Percentiles rank a stretch among this genome's conserved stretches.
These are phyloP conservation scores for Vaccinium darrowii DNA, from an alignment of 148 eudicot genomes.

Conservation along the genomic window DNA sequence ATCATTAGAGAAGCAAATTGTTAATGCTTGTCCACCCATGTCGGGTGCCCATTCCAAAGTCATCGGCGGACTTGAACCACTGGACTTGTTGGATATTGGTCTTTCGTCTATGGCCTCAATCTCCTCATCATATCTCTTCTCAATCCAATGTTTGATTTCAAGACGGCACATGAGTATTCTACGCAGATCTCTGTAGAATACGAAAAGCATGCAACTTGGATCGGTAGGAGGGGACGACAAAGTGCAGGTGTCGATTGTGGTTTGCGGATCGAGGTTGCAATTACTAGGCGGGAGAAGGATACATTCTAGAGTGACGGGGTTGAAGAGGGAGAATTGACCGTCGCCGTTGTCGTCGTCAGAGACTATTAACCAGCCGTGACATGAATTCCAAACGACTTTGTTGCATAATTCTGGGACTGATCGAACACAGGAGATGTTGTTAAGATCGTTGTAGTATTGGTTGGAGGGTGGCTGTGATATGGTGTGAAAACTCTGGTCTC, in stretches of 20 bases:
- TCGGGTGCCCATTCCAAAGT: too few species aligned
- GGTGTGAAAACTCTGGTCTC: constrained; percentile 4
- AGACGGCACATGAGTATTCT: too few species aligned
- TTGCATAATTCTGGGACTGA: constrained; percentile 3
- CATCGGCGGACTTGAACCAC: too few species aligned
- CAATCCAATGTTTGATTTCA: too few species aligned
- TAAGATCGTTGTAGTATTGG: not conserved
- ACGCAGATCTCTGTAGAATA: too few species aligned
- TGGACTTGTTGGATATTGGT: too few species aligned
- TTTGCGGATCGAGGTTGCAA: not conserved
- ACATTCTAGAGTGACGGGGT: not conserved
- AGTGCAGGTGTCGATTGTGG: not conserved
- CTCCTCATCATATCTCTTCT: too few species aligned
- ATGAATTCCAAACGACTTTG: not conserved
- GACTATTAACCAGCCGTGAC: constrained; percentile 14
- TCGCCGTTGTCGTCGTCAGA: not conserved
- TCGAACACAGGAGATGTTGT: not conserved
- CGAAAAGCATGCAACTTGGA: too few species aligned
- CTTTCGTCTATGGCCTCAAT: too few species aligned
- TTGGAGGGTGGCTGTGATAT: not conserved
- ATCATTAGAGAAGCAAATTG: too few species aligned
- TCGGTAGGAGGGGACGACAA: too few species aligned
- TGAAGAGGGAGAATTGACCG: not conserved
- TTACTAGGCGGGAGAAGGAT: not conserved
- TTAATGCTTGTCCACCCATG: too few species aligned